These are phyloP conservation scores for Abelmoschus esculentus DNA, from an alignment of 345 rosid species.

Conservation along the genomic window DNA sequence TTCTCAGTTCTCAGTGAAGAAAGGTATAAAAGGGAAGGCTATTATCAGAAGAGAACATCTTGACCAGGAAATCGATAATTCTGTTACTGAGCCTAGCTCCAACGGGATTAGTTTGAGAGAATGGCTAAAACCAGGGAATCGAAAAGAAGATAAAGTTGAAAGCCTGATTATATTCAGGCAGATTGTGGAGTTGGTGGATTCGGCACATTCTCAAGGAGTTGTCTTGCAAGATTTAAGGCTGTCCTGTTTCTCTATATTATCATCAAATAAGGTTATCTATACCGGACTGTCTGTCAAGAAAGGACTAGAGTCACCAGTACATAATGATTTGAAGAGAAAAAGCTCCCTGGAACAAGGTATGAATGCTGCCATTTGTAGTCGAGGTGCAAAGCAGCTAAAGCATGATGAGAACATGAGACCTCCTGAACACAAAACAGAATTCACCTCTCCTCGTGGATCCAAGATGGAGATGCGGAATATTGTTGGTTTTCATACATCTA, in stretches of 20 bases:
- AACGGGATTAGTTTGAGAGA: constrained; percentile 52
- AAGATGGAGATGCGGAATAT: constrained; percentile 19
- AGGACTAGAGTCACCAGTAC: constrained; percentile 16
- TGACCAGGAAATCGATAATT: background rate
- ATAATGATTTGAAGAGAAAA: constrained; percentile 33
- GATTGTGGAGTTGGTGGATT: constrained; percentile 61
- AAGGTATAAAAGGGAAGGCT: constrained; percentile 44
- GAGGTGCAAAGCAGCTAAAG: constrained; percentile 39
- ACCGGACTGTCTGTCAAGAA: constrained; percentile 40
- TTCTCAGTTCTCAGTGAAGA: constrained; percentile 32
- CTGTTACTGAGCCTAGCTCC: constrained; percentile 23
- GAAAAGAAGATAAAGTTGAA: constrained; percentile 34
- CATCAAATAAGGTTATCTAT: constrained; percentile 41
- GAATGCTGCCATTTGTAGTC: constrained; percentile 4
- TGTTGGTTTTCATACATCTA: constrained; percentile 18
- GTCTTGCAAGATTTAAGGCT: constrained; percentile 49
- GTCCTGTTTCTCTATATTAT: constrained; percentile 37
- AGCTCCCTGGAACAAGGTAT: constrained; percentile 28
- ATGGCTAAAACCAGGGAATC: constrained; percentile 34
- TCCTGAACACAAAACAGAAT: constrained; percentile 19
- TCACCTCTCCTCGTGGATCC: constrained; percentile 20
- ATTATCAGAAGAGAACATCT: constrained; percentile 20
- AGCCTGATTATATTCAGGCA: constrained; percentile 47
- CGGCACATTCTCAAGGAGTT: constrained; percentile 54
- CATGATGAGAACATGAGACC: constrained; percentile 17